Evolutionary conservation across 768 basidiomycete genomes (phyloP), one percentile per base, ranked within the genome.

Genomic region (Dentipellis sp.): DNA sequence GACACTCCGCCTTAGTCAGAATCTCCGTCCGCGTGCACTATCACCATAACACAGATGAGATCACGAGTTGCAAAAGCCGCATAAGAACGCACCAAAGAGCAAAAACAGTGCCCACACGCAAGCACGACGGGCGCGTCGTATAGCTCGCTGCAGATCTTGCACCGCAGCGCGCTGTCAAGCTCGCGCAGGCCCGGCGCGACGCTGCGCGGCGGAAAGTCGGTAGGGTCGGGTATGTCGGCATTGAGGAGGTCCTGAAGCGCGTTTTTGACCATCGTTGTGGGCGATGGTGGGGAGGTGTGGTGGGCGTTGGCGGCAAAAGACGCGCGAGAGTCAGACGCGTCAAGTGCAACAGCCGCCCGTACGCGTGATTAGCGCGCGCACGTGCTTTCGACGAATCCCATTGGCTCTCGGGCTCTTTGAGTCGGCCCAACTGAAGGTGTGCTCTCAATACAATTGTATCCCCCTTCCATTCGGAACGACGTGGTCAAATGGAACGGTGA

Each of bases 101-200:
- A 76, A 64, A 75, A 76, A 2, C 69, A 68, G 56, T 76, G 74
- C 12, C 74, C 74, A 59, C 74, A 75, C 5, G 65, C 55, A 38
- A 76, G 68, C 35, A 67, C 62, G 53, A 76, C 73, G 3, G 74
- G 74, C 6, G 63, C 72, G 1, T 59, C 61, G 53, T 69, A 71
- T 16, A 70, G 63, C 37, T 73, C 72, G 59, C 73, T 71, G 59
- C 74, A 76, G 40, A 76, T 74, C 36, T 70, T 68, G 56, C 74
- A 76, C 39, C 70, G 64, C 22, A 73, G 55, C 5, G 68, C 64
- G 42, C 62, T 59, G 60, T 75, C 74, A 35, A 75, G 64, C 11
- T 64, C 65, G 17, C 60, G 55, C 6, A 75, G 64, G 12, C 68
- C 65, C 8, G 64, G 62, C 16, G 68, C 64, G 9, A 37, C 57